Evolutionary conservation across 208 protist species (phyloP).

Genomic region (Trypanosoma vivax): DNA sequence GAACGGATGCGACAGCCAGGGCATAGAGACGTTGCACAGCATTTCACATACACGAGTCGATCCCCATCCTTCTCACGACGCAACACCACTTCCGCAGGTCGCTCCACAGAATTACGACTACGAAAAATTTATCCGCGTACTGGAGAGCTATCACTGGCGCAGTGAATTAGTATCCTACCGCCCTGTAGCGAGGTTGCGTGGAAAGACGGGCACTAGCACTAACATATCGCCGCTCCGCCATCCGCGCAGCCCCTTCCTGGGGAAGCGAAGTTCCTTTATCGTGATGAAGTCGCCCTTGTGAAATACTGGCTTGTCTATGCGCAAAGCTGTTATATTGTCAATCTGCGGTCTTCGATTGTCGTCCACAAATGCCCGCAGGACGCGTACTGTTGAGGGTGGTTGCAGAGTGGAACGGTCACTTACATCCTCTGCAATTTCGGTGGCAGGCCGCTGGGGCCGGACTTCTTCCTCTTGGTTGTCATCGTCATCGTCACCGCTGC

Average conservation of each 20-base stretch:
- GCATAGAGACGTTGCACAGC: too few relatives aligned
- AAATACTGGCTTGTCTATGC: slow-evolving; percentile 14
- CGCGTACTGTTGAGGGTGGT: slow-evolving; percentile 5
- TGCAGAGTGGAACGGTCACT: not conserved
- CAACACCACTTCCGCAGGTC: too few relatives aligned
- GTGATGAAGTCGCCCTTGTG: slow-evolving; percentile 14
- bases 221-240: slow-evolving; percentile 20
- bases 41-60: too few relatives aligned
- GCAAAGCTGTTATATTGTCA: slow-evolving; percentile 1
- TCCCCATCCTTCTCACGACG: too few relatives aligned
- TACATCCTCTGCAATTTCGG: not conserved
- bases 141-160: too few relatives aligned
- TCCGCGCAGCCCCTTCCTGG: not conserved
- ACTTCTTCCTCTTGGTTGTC: not conserved
- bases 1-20: too few relatives aligned
- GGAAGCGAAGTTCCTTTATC: slow-evolving; percentile 13
- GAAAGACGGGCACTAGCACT: slow-evolving; percentile 7
- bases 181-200: slow-evolving; percentile 1
- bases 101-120: too few relatives aligned
- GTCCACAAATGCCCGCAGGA: slow-evolving; percentile 11
- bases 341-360: slow-evolving; percentile 1
- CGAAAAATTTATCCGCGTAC: too few relatives aligned
- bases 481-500: not conserved
- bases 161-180: too few relatives aligned
- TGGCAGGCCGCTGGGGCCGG: not conserved